Conservation (phyloP, 257 asterid species). For the Oldenlandia corymbosa region DNA sequence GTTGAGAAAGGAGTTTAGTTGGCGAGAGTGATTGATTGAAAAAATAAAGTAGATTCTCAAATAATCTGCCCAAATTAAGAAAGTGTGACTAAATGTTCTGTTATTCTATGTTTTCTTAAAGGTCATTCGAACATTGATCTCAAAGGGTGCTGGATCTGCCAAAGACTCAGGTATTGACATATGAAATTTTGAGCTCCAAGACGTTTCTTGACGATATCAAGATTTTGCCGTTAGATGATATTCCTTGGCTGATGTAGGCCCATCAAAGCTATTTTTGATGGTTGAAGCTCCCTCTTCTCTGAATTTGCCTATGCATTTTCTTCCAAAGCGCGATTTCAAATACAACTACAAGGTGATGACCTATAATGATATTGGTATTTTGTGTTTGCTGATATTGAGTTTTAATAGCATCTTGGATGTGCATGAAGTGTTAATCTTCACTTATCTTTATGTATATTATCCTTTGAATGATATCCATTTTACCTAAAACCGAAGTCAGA, state of each 20-base stretch:
- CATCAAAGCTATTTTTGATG: constrained; percentile 71
- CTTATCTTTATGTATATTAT: background rate
- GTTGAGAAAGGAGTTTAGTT: too few species aligned
- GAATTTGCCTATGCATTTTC: constrained; percentile 70
- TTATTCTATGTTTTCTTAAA: constrained; percentile 18
- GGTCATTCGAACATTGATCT: constrained; percentile 81
- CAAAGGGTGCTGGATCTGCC: constrained; percentile 78
- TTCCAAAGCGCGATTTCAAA: constrained; percentile 82
- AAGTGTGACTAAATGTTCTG: too few species aligned
- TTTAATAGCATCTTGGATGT: background rate
- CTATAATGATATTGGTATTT: background rate
- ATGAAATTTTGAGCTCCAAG: background rate
- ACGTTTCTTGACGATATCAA: background rate
- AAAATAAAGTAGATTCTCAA: too few species aligned
- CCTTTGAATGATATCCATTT: too few species aligned
- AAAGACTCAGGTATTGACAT: constrained; percentile 44
- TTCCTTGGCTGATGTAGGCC: constrained; percentile 42
- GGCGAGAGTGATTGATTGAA: too few species aligned
- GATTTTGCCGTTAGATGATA: constrained; percentile 4
- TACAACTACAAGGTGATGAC: constrained; percentile 62
- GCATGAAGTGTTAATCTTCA: background rate
- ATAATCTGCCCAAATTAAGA: too few species aligned
- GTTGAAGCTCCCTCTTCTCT: constrained; percentile 75
- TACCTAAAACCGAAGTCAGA: background rate
- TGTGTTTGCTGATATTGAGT: background rate